Evolutionary conservation across 257 asterid genomes (phyloP).

Genomic region (Phtheirospermum japonicum): DNA sequence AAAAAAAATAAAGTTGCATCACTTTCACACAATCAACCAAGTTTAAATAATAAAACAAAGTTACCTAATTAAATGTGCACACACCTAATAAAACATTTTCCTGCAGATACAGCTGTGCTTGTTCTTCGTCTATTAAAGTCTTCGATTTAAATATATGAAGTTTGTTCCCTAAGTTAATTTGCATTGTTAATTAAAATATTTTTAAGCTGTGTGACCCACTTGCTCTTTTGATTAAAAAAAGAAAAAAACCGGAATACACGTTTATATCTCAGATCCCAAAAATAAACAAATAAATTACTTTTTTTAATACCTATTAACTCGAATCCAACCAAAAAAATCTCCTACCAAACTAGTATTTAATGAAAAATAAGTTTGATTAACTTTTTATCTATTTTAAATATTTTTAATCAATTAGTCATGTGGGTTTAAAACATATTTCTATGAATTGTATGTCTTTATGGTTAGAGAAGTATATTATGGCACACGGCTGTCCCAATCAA

Average conservation of each 20-base stretch:
- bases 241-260: no score
- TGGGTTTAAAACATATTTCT: no score
- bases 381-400: no score
- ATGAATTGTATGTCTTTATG: constrained; percentile 18
- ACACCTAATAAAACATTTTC: constrained; percentile 36
- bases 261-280: no score
- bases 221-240: no score
- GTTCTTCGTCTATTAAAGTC: constrained; percentile 32
- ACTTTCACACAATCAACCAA: constrained; percentile 26
- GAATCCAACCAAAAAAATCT: no score
- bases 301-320: no score
- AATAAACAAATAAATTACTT: no score
- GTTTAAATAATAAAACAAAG: constrained; percentile 14
- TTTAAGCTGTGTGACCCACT: neutral
- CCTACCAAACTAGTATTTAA: no score
- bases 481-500: constrained; percentile 38
- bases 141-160: constrained; percentile 14
- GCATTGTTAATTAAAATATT: constrained; percentile 23
- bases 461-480: constrained; percentile 28
- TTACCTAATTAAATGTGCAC: constrained; percentile 33
- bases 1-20: neutral
- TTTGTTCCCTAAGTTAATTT: constrained; percentile 28
- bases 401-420: no score
- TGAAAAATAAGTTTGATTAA: no score
- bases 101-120: constrained; percentile 36